Evolutionary conservation across 352 stramenopile genomes (phyloP).

Genomic region (Discostella stelligera): DNA sequence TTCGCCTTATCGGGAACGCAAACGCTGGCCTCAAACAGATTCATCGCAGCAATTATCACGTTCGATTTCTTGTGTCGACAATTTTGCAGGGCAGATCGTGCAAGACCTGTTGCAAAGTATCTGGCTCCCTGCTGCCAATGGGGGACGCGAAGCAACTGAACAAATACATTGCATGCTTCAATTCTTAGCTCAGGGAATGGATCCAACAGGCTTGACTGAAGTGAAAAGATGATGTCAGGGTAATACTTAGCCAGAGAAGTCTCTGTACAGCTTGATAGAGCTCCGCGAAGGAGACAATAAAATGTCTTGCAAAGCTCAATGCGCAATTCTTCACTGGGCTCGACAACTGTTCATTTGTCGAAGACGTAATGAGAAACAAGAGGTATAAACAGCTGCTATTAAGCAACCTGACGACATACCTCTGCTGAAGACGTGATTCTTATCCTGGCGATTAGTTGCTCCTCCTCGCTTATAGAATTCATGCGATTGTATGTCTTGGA

Average conservation of each 20-base stretch:
- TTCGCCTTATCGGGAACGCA: conserved; percentile 57
- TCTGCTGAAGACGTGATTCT: conserved; percentile 35
- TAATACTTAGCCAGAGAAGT: conserved; percentile 77
- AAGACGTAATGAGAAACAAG: neutral
- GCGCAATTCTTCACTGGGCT: conserved; percentile 71
- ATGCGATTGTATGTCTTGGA: conserved; percentile 73
- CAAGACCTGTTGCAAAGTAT: conserved; percentile 89
- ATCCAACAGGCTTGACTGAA: conserved; percentile 83
- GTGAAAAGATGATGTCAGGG: conserved; percentile 76
- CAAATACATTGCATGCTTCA: conserved; percentile 69
- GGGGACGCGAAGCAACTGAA: conserved; percentile 55
- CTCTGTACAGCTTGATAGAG: conserved; percentile 9
- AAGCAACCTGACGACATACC: conserved; percentile 17
- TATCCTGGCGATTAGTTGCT: conserved; percentile 67
- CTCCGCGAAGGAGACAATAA: conserved; percentile 27
- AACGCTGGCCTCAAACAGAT: conserved; percentile 81
- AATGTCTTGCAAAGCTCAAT: conserved; percentile 52
- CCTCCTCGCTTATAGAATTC: conserved; percentile 79
- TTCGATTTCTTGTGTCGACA: conserved; percentile 88
- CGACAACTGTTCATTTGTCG: conserved; percentile 37
- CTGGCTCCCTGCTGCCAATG: conserved; percentile 90
- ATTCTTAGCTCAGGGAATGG: conserved; percentile 88
- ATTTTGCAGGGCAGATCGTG: conserved; percentile 84
- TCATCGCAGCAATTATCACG: conserved; percentile 87
- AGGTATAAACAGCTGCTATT: neutral